Evolutionary conservation across 169 alveolate species (phyloP).

Genomic region (Plasmodium berghei): DNA sequence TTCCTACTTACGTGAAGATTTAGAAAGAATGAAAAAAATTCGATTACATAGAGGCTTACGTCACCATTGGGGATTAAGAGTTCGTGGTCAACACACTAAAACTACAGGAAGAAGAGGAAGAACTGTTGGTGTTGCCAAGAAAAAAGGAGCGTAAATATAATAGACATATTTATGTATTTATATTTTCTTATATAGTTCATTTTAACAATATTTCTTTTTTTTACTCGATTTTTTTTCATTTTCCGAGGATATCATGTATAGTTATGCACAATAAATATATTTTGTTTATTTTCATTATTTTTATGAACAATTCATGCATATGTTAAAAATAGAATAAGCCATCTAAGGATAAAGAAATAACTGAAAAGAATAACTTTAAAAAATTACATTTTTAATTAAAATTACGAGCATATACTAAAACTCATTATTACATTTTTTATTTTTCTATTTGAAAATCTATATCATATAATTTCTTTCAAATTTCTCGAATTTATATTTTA

Average conservation of each 20-base stretch:
- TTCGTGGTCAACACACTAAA: constrained; percentile 99
- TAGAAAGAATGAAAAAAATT: constrained; percentile 98
- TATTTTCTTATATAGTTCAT: constrained; percentile 22
- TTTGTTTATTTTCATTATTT: background rate
- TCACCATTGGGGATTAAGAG: constrained; percentile 98
- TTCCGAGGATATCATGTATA: background rate
- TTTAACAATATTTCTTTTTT: constrained; percentile 8
- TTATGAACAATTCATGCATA: constrained; percentile 11
- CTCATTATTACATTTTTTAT: no score
- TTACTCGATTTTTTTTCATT: background rate
- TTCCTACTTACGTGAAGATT: constrained; percentile 98
- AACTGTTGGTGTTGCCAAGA: constrained; percentile 97
- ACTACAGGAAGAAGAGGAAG: constrained; percentile 99
- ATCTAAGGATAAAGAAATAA: background rate
- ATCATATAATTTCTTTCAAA: no score
- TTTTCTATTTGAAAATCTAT: no score
- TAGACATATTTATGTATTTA: constrained; percentile 7
- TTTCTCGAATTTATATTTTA: no score
- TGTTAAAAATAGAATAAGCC: background rate
- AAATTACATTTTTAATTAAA: background rate
- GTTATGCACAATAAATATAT: background rate
- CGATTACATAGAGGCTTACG: constrained; percentile 98
- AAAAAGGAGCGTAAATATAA: constrained; percentile 88
- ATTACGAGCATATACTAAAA: background rate
- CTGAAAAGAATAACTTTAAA: background rate